Evolutionary conservation across 1,284 basidiomycete genomes (phyloP).

Genomic region (Ceratobasidium sp.): DNA sequence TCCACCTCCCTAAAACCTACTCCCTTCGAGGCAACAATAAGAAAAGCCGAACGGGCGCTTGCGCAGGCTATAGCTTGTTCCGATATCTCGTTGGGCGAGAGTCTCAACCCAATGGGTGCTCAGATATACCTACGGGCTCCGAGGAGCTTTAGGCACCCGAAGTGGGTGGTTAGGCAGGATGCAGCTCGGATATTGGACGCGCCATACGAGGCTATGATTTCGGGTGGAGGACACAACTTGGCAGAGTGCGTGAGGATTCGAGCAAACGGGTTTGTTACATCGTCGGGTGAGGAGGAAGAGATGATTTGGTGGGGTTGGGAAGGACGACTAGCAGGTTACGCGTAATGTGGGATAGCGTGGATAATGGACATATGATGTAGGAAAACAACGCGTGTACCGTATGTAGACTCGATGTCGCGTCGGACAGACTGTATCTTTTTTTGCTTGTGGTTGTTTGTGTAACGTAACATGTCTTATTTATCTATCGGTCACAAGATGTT

Average conservation of each 20-base stretch:
- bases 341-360: background rate
- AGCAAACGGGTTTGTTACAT: background rate
- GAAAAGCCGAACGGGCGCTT: conserved; percentile 26
- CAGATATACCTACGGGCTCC: conserved; percentile 31
- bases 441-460: conserved; percentile 12
- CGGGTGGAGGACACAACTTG: background rate
- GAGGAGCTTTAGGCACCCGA: conserved; percentile 19
- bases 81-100: background rate
- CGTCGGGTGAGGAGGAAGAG: background rate
- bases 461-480: conserved; percentile 3
- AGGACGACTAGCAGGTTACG: conserved; percentile 31
- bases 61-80: conserved; percentile 29
- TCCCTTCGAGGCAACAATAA: background rate
- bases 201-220: conserved; percentile 3
- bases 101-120: conserved; percentile 22
- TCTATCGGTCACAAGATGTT: no score
- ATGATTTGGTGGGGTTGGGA: conserved; percentile 46
- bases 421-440: background rate
- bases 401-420: background rate
- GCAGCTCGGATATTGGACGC: conserved; percentile 26
- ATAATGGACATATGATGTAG: conserved; percentile 17
- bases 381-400: conserved; percentile 20
- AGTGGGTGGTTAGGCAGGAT: conserved; percentile 24
- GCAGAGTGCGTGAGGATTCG: conserved; percentile 19
- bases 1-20: conserved; percentile 6